phyloP scores from a whole-genome alignment of 2,329 filamentous ascomycete species.

The Calonectria ilicicola region DNA sequence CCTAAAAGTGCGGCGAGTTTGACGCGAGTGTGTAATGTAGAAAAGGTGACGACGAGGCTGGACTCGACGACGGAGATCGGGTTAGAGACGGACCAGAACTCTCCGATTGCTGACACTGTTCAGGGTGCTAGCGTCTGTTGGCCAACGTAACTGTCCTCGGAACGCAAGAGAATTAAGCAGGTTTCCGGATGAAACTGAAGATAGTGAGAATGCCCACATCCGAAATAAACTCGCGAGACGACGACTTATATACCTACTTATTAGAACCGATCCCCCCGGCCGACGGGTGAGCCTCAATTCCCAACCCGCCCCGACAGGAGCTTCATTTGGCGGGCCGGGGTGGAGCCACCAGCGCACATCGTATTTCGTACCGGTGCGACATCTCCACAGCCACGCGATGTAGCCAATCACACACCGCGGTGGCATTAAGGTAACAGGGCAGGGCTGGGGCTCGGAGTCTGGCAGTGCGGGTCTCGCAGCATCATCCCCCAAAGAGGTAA shows the following conservation, averaged over 20 bases:
- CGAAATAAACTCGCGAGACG: not conserved
- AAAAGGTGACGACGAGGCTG: not conserved
- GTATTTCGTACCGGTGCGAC: slow-evolving; percentile 22
- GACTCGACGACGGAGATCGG: not conserved
- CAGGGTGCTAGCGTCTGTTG: not conserved
- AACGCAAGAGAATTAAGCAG: not conserved
- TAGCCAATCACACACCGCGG: not conserved
- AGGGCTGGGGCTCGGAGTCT: not conserved
- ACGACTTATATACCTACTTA: slow-evolving; percentile 16
- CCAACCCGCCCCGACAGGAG: not conserved
- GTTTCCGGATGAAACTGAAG: not conserved
- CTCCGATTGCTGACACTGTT: slow-evolving; percentile 23
- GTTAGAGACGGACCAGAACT: slow-evolving; percentile 9
- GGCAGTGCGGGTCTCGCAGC: slow-evolving; percentile 12
- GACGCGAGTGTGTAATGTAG: not conserved
- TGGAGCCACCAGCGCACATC: slow-evolving; percentile 6
- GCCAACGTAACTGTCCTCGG: not conserved
- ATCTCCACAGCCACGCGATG: not conserved
- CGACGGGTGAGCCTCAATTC: slow-evolving; percentile 15
- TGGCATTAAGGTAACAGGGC: not conserved
- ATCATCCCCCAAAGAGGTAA: slow-evolving; percentile 22
- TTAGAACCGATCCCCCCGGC: not conserved
- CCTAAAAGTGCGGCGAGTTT: not conserved
- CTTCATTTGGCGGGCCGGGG: slow-evolving; percentile 15
- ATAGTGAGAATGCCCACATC: not conserved